Evolutionary conservation across 345 rosid genomes (phyloP), one percentile per base, ranked within the genome.

Genomic region (Gossypium longicalyx): DNA sequence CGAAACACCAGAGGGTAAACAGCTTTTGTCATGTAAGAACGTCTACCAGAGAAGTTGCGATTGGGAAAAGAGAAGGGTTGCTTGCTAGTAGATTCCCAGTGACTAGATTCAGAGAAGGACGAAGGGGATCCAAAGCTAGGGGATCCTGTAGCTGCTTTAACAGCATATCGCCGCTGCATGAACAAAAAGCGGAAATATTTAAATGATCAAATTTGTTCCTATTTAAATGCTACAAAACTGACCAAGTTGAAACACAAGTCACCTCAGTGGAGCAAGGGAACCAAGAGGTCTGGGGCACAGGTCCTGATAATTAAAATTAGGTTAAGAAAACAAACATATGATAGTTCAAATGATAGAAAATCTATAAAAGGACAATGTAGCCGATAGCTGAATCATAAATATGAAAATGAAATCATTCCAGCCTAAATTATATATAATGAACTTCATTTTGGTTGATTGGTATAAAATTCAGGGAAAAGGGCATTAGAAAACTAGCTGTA

Each of bases 1-100:
- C 83, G 83, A 77, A 89, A 94, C 73, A 91, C 82, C 67, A 82
- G 78, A 7, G 97, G 93, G 56, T 85, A 90, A 75, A 90, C 88
- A 54, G 94, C 86, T 84, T 88, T 90, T 57, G 92, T 85, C 74
- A 77, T 76, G 83, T 86, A 81, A 76, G 91, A 78, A 70, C 87
- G 85, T 41, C 79, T 82, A 74, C 83, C 75, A 0, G 87, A 73
- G 38, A 81, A 68, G 70, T 76, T 86, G 67, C 86, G 77, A 74
- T 53, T 79, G 25, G 84, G 78, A 63, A 83, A 74, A 29, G 76
- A 74, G 71, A 62, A 80, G 47, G 87, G 87, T 27, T 78, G 82
- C 65, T 81, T 87, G 80, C 83, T 80, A 56, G 91, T 72, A 70
- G 88, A 84, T 74, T 86, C 91, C 90, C 78, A 79, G 12, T 75